A percentile compares a stretch with the other conserved stretches of the same genome.
phyloP scores from a whole-genome alignment of 345 rosid species.

The Salix suchowensis region DNA sequence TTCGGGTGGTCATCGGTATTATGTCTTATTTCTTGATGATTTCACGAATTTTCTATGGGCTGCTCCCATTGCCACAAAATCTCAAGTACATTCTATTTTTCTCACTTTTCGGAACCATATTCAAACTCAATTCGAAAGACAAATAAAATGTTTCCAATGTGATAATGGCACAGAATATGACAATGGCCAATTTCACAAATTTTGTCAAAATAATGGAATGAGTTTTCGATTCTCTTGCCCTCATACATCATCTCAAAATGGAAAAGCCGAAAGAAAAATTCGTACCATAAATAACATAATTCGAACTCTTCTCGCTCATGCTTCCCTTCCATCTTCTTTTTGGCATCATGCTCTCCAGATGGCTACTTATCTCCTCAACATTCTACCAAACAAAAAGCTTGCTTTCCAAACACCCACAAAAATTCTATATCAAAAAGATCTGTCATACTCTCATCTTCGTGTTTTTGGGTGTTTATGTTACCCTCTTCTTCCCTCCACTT shows the following conservation, averaged over 20 bases:
- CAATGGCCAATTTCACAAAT: too few species aligned
- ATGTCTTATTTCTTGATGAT: too few species aligned
- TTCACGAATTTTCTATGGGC: too few species aligned
- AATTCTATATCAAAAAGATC: background rate
- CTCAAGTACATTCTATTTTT: too few species aligned
- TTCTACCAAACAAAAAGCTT: background rate
- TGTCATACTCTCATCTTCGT: background rate
- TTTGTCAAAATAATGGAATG: too few species aligned
- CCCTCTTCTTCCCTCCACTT: background rate
- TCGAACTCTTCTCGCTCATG: background rate
- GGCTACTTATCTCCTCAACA: background rate
- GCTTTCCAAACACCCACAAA: background rate
- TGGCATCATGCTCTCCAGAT: constrained; percentile 1
- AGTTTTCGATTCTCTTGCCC: too few species aligned
- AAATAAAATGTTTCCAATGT: too few species aligned
- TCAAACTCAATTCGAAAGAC: too few species aligned
- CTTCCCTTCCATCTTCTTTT: background rate
- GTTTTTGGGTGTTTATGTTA: background rate
- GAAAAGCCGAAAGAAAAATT: constrained; percentile 2
- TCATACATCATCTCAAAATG: constrained; percentile 6
- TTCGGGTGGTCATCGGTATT: too few species aligned
- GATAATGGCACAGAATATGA: too few species aligned
- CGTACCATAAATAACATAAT: background rate
- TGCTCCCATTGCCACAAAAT: too few species aligned
- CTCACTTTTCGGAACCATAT: too few species aligned